Evolutionary conservation across 1,139 yeast genomes (phyloP), one percentile per base, ranked within the genome.

Genomic region (Hemisphaericaspora xylanilytica): DNA sequence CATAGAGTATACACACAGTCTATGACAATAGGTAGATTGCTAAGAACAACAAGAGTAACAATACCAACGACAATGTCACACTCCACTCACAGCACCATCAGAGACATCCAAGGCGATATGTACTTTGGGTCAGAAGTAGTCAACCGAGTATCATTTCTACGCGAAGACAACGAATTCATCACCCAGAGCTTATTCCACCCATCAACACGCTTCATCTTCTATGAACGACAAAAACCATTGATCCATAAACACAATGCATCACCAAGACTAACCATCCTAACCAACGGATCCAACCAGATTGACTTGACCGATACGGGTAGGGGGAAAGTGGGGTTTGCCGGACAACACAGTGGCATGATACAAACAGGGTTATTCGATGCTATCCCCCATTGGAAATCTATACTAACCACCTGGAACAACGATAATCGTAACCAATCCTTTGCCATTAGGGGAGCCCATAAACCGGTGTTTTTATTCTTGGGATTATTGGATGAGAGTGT

Each of bases 91-190:
- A 31, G 36, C 9, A 20, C 47, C 12, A 36, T 55, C 3, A 42
- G 48, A 16, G 62, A 60, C 15, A 54, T 59, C 29, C 62, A 61
- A 41, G 55, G 58, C 36, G 66, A 65, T 33, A 61, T 66, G 46
- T 70, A 67, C 50, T 71, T 62, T 45, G 81, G 85, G 11, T 72
- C 73, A 15, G 81, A 78, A 44, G 79, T 77, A 5, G 65, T 90
- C 39, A 89, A 90, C 61, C 66, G 97, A 46, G 81, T 89, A 8
- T 81, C 94, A 10, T 90, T 88, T 54, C 67, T 89, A 34, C 68
- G 97, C 39, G 81, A 79, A 24, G 85, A 88, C 54, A 42, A 63
- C 17, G 75, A 67, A 24, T 89, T 87, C 53, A 71, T 89, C 17
- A 51, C 65, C 33, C 54, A 61, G 26, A 80, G 89, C 1, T 55